These are phyloP conservation scores for Nicotiana tabacum DNA, from an alignment of 257 asterid species.

Conservation along the genomic window DNA sequence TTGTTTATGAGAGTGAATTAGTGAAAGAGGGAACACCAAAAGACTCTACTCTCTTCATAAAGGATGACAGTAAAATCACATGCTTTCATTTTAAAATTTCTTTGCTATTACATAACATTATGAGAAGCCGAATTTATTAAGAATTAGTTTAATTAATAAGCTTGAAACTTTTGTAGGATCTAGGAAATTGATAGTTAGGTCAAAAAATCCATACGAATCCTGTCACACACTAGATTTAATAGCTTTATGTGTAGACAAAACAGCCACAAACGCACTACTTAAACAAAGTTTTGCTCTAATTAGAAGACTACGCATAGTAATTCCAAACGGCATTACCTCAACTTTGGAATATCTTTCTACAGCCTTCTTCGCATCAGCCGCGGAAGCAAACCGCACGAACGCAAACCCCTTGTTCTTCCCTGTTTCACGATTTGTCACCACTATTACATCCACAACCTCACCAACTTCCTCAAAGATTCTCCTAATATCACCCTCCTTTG, in stretches of 20 bases:
- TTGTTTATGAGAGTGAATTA: too few relatives aligned
- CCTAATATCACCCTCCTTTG: constrained; percentile 51
- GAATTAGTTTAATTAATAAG: background rate
- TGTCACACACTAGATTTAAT: background rate
- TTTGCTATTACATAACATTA: too few relatives aligned
- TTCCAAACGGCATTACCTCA: constrained; percentile 41
- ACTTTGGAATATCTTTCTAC: constrained; percentile 42
- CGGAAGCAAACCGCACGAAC: constrained; percentile 55
- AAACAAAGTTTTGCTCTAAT: background rate
- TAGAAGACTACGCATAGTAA: background rate
- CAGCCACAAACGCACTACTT: background rate
- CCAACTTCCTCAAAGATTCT: constrained; percentile 53
- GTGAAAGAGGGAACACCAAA: too few relatives aligned
- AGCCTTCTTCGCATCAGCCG: constrained; percentile 66
- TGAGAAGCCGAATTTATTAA: too few relatives aligned
- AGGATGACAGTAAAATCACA: too few relatives aligned
- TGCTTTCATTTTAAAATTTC: too few relatives aligned
- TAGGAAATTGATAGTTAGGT: background rate
- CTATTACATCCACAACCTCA: constrained; percentile 38
- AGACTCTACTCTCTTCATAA: too few relatives aligned
- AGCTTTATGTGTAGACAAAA: background rate
- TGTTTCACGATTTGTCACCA: constrained; percentile 40
- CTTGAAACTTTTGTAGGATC: background rate
- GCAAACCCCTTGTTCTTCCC: constrained; percentile 71
- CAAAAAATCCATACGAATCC: background rate